Evolutionary conservation across 2,329 filamentous ascomycete genomes (phyloP).

Genomic region (Acephala macrosclerotiorum): DNA sequence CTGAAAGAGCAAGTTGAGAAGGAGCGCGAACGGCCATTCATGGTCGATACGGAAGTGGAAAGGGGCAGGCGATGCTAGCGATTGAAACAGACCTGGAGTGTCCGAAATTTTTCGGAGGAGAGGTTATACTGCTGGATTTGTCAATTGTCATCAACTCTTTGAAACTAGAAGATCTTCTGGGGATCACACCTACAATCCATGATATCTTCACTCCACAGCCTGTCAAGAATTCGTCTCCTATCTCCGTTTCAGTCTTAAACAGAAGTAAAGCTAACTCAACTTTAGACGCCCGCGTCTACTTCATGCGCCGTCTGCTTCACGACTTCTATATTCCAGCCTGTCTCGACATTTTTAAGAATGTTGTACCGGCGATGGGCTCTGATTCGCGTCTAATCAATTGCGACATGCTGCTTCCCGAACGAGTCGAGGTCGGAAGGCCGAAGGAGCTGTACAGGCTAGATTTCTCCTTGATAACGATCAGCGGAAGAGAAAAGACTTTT

Average conservation of each 20-base stretch:
- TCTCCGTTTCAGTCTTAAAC: background rate
- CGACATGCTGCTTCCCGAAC: background rate
- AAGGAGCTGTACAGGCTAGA: background rate
- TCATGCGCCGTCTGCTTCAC: background rate
- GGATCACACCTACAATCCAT: constrained; percentile 42
- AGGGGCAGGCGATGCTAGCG: constrained; percentile 40
- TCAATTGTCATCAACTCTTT: constrained; percentile 39
- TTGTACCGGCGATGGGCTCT: background rate
- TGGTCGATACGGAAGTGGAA: constrained; percentile 30
- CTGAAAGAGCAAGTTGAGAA: constrained; percentile 30
- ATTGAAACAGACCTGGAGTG: constrained; percentile 30
- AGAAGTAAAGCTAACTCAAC: background rate
- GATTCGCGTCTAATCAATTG: background rate
- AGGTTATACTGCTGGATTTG: constrained; percentile 37
- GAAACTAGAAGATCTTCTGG: constrained; percentile 32
- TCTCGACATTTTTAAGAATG: background rate
- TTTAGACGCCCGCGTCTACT: background rate
- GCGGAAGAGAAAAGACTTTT: background rate
- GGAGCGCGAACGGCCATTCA: constrained; percentile 38
- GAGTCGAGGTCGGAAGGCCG: background rate
- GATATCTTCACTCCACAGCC: constrained; percentile 51
- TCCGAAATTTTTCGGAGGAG: constrained; percentile 28
- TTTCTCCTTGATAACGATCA: background rate
- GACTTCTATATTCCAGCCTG: background rate
- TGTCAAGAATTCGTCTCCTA: constrained; percentile 40